Base-by-base conservation (phyloP, 2,329 filamentous ascomycete genomes). In the Aureobasidium sp. region DNA sequence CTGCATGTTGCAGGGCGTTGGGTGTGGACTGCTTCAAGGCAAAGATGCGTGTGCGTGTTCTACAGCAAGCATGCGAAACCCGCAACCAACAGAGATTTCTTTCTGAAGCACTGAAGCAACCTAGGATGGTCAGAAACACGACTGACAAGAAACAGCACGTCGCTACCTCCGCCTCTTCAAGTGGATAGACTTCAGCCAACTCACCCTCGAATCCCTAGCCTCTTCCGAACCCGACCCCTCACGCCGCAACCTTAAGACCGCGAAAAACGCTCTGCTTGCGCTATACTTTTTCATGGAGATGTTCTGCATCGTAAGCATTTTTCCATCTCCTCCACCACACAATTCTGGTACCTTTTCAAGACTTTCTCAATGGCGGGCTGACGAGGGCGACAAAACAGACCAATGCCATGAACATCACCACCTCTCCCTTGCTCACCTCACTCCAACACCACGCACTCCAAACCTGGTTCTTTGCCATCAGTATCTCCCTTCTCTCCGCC, bases 111-210 rank as follows among this genome's bases (percentile, higher is more conserved):
- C n/a, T n/a, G n/a, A n/a, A n/a, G n/a, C n/a, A n/a, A n/a, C n/a
- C n/a, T n/a, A n/a, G n/a, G n/a, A n/a, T n/a, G n/a, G n/a, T n/a
- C n/a, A n/a, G n/a, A n/a, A n/a, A n/a, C n/a, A 35, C 10, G 13
- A 15, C 33, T 35, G 33, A 35, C 33, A 35, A 35, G 33, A 8
- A 8, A 25, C 25, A 47, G 78, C 74, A 31, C 79, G 88, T 38
- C 81, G 86, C 23, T 84, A 82, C 71, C 79, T 90, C 68, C 83
- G 88, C 13, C 75, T 88, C 61, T 87, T 89, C 69, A 84, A 85
- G 67, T 89, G 60, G 62, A 59, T 62, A 35, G 60, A 59, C 11
- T 57, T 33, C 38, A 45, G 35, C 29, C 42, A 51, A 33, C 10
- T 49, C 4, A 29, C 59, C 5, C n/a, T 31, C 4, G 19, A 27